Base-by-base conservation (phyloP, 1,139 yeast species). In the Candida tropicalis region DNA sequence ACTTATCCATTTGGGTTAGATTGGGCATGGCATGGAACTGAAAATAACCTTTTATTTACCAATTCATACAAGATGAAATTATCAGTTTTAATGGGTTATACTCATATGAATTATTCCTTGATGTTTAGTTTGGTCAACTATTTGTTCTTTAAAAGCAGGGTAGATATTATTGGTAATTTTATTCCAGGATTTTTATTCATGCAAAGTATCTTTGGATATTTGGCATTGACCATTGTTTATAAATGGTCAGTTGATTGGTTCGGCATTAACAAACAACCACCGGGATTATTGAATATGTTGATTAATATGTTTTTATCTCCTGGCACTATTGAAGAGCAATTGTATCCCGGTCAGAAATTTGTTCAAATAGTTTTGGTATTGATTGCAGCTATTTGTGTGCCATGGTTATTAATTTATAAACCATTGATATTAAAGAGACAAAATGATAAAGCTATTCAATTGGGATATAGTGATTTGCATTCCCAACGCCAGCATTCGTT, bases 21-120 rank as follows among this genome's bases (percentile, higher is more conserved):
- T 65, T 88, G 89, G 68, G 87, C 85, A 12, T 93, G 99, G 99
- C 99, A 93, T 61, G 97, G 97, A 2, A 80, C 98, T 31, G 98
- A 93, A 49, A 95, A 95, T 66, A 87, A 85, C 49, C 75, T 93
- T 57, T 70, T 93, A 44, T 93, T 93, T 66, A 82, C 96, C 40
- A 93, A 93, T 65, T 90, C 98, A 1, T 91, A 88, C 69, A 93
- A 93, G 71, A 93, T 93, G 99, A 93, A 93, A 62, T 70, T 93
- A 49, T 90, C 98, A 2, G 87, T 93, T 48, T 73, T 95, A 53
- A 87, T 93, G 95, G 99, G 99, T 11, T 91, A 86, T 62, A 75
- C 79, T 33, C 99, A 93, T 65, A 93, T 93, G 99, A 79, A 90
- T 34, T 93, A 93, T 66, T 88, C 97, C 3, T 82, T 86, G 57